Percentiles rank a stretch among this genome's conserved stretches.
Evolutionary conservation across 805 yeast species (phyloP).

Genomic region (Ascoidea tarda): DNA sequence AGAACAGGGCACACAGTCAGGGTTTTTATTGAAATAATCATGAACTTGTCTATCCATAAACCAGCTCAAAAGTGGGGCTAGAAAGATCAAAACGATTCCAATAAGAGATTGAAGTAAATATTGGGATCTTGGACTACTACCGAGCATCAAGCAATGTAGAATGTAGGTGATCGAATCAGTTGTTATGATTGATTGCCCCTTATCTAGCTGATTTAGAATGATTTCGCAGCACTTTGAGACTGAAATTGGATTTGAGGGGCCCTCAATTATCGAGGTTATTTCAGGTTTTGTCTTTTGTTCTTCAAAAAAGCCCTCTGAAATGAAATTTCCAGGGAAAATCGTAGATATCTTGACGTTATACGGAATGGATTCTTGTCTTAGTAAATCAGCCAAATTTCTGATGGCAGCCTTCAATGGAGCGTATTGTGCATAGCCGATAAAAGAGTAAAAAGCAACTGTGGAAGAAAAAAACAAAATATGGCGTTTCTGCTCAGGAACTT

Average conservation of each 20-base stretch:
- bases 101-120: conserved; percentile 36
- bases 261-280: conserved; percentile 75
- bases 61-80: conserved; percentile 46
- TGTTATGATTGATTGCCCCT: conserved; percentile 59
- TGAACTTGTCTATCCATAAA: conserved; percentile 37
- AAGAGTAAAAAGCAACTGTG: conserved; percentile 69
- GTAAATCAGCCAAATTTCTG: conserved; percentile 54
- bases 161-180: conserved; percentile 85
- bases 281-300: conserved; percentile 80
- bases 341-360: conserved; percentile 58
- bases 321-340: conserved; percentile 81
- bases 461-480: conserved; percentile 60
- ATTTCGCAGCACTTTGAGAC: conserved; percentile 52
- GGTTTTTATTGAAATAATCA: conserved; percentile 27
- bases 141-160: conserved; percentile 49
- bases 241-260: conserved; percentile 58
- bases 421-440: conserved; percentile 84
- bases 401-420: conserved; percentile 84
- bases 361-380: conserved; percentile 70
- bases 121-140: conserved; percentile 53
- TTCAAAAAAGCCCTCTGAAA: conserved; percentile 70
- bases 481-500: conserved; percentile 6
- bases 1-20: neutral
- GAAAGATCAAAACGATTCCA: conserved; percentile 32
- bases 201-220: conserved; percentile 37